Evolutionary conservation across 345 rosid genomes (phyloP).

Genomic region (Salix caprea): DNA sequence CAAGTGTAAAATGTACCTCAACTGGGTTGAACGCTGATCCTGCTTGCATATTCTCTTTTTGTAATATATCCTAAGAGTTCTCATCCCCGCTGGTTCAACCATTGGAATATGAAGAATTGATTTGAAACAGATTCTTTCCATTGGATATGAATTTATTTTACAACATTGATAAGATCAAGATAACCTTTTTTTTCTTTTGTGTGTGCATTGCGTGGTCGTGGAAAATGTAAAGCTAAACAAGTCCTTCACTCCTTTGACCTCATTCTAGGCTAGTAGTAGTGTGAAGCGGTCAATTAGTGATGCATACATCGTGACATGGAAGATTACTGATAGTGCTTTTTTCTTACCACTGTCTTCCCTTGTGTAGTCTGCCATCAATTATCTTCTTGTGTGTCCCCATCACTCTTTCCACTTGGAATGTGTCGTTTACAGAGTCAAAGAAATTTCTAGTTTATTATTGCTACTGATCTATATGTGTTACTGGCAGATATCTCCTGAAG

Average conservation of each 20-base stretch:
- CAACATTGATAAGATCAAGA: background rate
- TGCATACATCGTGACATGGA: background rate
- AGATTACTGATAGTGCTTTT: background rate
- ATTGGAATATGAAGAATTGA: background rate
- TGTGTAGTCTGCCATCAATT: background rate
- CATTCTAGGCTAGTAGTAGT: background rate
- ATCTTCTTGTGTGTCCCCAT: background rate
- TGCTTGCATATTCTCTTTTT: background rate
- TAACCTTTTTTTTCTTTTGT: background rate
- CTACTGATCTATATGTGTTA: background rate
- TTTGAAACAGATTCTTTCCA: background rate
- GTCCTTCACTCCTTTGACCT: background rate
- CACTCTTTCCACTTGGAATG: background rate
- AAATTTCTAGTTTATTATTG: background rate
- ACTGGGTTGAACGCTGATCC: background rate
- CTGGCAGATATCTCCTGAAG: conserved; percentile 76
- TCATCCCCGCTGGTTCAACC: background rate
- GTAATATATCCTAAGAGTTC: background rate
- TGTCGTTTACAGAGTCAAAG: background rate
- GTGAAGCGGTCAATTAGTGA: background rate
- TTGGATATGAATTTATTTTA: background rate
- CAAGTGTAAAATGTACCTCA: too few species aligned
- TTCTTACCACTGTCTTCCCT: background rate
- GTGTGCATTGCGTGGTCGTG: background rate
- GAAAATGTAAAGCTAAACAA: background rate